Evolutionary conservation across 345 rosid species (phyloP).

Genomic region (Murraya paniculata): DNA sequence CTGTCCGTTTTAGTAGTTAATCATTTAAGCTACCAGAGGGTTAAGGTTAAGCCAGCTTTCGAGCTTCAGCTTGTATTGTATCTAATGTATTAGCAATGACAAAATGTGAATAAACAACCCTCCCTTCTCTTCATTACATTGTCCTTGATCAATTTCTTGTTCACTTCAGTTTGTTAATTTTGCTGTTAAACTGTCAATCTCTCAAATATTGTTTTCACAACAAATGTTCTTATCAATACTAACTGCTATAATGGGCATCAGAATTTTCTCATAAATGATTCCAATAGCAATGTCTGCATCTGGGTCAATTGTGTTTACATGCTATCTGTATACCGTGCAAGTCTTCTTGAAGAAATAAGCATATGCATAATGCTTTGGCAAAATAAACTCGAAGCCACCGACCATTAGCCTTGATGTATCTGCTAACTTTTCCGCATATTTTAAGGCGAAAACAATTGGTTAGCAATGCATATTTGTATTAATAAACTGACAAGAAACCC

Average conservation of each 20-base stretch:
- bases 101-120: conserved; percentile 32
- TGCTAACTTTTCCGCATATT: background rate
- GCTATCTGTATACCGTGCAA: background rate
- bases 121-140: background rate
- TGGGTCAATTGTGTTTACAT: conserved; percentile 5
- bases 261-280: background rate
- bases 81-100: conserved; percentile 21
- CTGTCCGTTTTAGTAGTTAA: conserved; percentile 1
- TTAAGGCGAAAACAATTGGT: conserved; percentile 13
- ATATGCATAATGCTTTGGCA: conserved; percentile 15
- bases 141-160: background rate
- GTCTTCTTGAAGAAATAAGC: conserved; percentile 8
- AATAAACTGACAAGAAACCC: conserved; percentile 16
- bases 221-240: background rate
- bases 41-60: conserved; percentile 11
- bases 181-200: background rate
- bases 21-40: conserved; percentile 15
- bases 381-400: conserved; percentile 17
- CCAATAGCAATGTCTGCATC: background rate
- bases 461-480: background rate
- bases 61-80: conserved; percentile 25
- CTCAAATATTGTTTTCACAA: background rate
- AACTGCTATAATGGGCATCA: background rate
- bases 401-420: conserved; percentile 15
- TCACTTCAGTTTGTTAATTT: background rate